Base-by-base conservation (phyloP, 306 rosid genomes). In the Dalbergia cultrata region DNA sequence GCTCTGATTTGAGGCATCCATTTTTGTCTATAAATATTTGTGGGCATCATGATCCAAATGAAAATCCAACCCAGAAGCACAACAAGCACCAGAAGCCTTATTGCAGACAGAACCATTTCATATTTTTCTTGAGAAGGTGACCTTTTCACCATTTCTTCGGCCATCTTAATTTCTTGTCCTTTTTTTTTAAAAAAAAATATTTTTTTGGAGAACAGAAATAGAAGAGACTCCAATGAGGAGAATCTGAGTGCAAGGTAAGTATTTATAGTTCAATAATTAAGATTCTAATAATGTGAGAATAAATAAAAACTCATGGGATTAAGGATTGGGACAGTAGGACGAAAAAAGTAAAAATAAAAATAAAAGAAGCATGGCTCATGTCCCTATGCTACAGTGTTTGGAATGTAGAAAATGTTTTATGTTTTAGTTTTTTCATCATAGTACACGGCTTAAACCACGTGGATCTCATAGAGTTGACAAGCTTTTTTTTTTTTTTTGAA, bases 31-130 rank as follows among this genome's bases (percentile, higher is more conserved):
- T 37, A 92, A 11, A 86, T 83, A 69, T 78, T 57, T 41, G 92
- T 89, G 19, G 97, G 95, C 75, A 44, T 77, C 82, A 90, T 75
- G 18, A 89, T 62, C 92, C 93, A 90, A 56, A 86, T 44, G 43
- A 87, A 43, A 81, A 86, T 13, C 73, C 75, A 78, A 21, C 95
- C 95, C 81, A 86, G 8, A 45, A 88, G 83, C 72, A 92, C 57
- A 13, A 77, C 6, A 56, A 85, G 1, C 50, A 77, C 31, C 35
- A 87, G n/a, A 8, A 89, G 49, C 90, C 75, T 79, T 52, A 90
- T 81, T 65, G 84, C 85, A 34, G 16, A 67, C 64, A 81, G 79
- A 61, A 83, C 16, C 61, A 34, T 67, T 1, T 68, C 41, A 71
- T 61, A 62, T 49, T 57, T 81, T 70, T 45, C 79, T 60, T 76